Evolutionary conservation across 306 rosid species (phyloP).

Genomic region (Rubus idaeus): DNA sequence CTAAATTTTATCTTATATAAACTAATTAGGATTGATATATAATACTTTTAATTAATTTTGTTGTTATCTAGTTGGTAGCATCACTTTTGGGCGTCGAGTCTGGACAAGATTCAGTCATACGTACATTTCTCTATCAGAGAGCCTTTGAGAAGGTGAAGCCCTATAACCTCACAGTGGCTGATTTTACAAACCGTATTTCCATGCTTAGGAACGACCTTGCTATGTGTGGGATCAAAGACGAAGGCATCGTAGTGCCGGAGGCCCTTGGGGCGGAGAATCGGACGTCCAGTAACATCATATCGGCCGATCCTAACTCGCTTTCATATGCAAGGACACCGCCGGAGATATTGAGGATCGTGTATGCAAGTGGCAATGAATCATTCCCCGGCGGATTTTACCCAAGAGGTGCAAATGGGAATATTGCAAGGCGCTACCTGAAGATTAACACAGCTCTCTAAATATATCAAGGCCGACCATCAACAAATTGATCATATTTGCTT

Average conservation of each 20-base stretch:
- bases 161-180: slow-evolving; percentile 29
- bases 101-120: slow-evolving; percentile 34
- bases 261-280: slow-evolving; percentile 26
- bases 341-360: slow-evolving; percentile 25
- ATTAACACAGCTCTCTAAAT: not conserved
- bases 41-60: not conserved
- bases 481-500: too few species aligned
- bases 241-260: slow-evolving; percentile 27
- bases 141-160: slow-evolving; percentile 18
- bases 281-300: slow-evolving; percentile 26
- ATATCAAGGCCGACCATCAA: not conserved
- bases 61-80: slow-evolving; percentile 25
- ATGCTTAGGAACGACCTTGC: slow-evolving; percentile 21
- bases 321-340: slow-evolving; percentile 21
- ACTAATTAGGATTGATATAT: not conserved
- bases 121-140: slow-evolving; percentile 18
- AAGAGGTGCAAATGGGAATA: slow-evolving; percentile 27
- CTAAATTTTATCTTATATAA: not conserved
- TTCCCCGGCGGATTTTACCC: slow-evolving; percentile 30
- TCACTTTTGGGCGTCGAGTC: slow-evolving; percentile 20
- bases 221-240: slow-evolving; percentile 31
- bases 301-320: slow-evolving; percentile 24
- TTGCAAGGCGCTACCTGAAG: slow-evolving; percentile 19
- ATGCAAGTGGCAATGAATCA: slow-evolving; percentile 21
- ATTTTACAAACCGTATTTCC: slow-evolving; percentile 16